Conservation (phyloP, 495 filamentous ascomycete genomes). For the Chaetomium cochliodes region DNA sequence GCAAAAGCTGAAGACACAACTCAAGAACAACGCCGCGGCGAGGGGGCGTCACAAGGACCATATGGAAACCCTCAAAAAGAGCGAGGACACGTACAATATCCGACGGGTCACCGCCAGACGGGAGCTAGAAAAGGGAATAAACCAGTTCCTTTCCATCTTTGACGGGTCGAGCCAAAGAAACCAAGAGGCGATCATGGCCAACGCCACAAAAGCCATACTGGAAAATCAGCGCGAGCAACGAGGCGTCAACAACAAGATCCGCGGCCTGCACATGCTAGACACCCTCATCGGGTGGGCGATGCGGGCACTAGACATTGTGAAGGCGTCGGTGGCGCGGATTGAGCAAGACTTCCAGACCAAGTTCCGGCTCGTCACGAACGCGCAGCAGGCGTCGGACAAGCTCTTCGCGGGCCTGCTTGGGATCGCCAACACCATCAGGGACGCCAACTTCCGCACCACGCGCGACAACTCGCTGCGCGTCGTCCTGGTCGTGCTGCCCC, state of each 20-base stretch:
- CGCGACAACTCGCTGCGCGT: constrained; percentile 5
- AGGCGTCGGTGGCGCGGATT: background rate
- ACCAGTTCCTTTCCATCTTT: background rate
- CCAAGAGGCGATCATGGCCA: background rate
- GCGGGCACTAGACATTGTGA: constrained; percentile 4
- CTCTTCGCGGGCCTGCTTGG: background rate
- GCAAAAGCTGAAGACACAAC: background rate
- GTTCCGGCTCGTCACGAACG: background rate
- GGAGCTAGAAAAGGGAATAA: background rate
- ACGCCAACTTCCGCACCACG: constrained; percentile 3
- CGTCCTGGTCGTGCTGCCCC: background rate
- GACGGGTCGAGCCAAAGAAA: background rate
- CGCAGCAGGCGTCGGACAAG: background rate
- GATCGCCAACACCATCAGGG: background rate
- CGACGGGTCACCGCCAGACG: background rate
- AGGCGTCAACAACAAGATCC: background rate
- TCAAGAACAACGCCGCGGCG: background rate
- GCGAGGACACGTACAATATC: background rate
- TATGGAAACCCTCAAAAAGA: background rate
- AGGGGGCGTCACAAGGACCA: background rate
- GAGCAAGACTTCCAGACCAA: constrained; percentile 1
- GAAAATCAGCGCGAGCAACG: background rate
- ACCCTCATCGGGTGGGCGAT: background rate
- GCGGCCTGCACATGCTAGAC: background rate
- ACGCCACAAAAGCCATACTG: background rate